These are phyloP conservation scores for Candida odintsovae DNA, from an alignment of 805 yeast species.

Conservation along the genomic window DNA sequence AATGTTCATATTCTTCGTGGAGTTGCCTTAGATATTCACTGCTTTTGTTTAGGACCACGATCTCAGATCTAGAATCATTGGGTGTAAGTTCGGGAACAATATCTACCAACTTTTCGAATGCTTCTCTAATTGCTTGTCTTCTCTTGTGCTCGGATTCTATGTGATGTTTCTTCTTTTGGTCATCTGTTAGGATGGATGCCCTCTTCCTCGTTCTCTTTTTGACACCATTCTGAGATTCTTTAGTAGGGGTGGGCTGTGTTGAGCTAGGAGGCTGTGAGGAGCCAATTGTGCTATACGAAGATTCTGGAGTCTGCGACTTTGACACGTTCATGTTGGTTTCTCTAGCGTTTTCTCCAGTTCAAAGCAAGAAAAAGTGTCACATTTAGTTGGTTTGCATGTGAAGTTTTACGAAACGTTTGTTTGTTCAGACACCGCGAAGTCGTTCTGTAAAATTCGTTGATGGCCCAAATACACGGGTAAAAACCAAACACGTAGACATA, in stretches of 20 bases:
- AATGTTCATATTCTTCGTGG: conserved; percentile 41
- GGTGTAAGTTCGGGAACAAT: conserved; percentile 67
- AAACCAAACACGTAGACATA: background rate
- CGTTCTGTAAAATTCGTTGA: too few relatives aligned
- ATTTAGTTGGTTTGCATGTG: background rate
- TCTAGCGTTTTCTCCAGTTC: background rate
- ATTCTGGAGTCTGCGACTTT: background rate
- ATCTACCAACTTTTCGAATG: conserved; percentile 69
- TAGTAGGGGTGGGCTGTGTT: background rate
- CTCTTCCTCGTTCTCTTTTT: conserved; percentile 10
- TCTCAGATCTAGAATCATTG: conserved; percentile 77
- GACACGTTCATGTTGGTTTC: background rate
- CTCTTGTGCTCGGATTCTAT: conserved; percentile 84
- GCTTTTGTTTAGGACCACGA: conserved; percentile 62
- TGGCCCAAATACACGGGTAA: too few relatives aligned
- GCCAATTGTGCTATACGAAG: background rate
- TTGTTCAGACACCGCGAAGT: background rate
- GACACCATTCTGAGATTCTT: background rate
- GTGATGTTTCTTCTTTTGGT: conserved; percentile 56
- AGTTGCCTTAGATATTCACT: conserved; percentile 49
- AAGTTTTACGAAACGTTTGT: background rate
- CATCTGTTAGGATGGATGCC: conserved; percentile 24
- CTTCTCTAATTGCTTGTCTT: conserved; percentile 76
- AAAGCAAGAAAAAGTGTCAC: background rate
- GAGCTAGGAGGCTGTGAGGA: background rate